Percentiles rank a stretch among this genome's conserved stretches.
Conservation (phyloP, 352 stramenopile genomes). For the Halophytophthora polymorphica region DNA sequence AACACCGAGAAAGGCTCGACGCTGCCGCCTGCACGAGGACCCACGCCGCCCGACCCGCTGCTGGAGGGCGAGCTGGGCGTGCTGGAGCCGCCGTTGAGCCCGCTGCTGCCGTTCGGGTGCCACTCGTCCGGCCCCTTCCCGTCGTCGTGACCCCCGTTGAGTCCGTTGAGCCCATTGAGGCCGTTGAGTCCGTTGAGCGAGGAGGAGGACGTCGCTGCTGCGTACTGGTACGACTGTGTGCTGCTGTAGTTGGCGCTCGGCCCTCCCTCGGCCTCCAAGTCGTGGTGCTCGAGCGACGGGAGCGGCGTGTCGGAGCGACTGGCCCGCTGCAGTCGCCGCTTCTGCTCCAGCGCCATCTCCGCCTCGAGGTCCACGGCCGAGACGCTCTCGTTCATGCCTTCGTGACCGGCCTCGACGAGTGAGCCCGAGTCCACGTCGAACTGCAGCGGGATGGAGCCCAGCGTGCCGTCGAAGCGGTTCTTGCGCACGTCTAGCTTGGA, state of each 20-base stretch:
- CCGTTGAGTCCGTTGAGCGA: slow-evolving; percentile 27
- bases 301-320: slow-evolving; percentile 13
- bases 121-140: slow-evolving; percentile 22
- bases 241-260: slow-evolving; percentile 1
- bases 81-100: slow-evolving; percentile 20
- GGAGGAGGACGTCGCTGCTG: slow-evolving; percentile 18
- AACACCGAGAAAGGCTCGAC: slow-evolving; percentile 80
- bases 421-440: slow-evolving; percentile 78
- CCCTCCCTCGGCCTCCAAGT: slow-evolving; percentile 7
- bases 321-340: slow-evolving; percentile 36
- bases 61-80: slow-evolving; percentile 3
- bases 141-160: slow-evolving; percentile 12
- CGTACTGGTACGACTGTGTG: slow-evolving; percentile 15
- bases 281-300: slow-evolving; percentile 5
- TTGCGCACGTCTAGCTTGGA: slow-evolving; percentile 97
- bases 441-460: slow-evolving; percentile 83
- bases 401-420: slow-evolving; percentile 60
- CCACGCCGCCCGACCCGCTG: slow-evolving; percentile 24
- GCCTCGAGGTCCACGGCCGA: slow-evolving; percentile 70
- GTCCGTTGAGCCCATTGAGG: slow-evolving; percentile 16
- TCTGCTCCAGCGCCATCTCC: slow-evolving; percentile 78
- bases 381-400: slow-evolving; percentile 68
- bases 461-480: slow-evolving; percentile 92
- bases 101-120: slow-evolving; percentile 11
- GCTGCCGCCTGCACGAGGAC: slow-evolving; percentile 11